Evolutionary conservation across 441 rosid genomes (phyloP), one percentile per base, ranked within the genome.

Genomic region (Bruguiera hainesii): DNA sequence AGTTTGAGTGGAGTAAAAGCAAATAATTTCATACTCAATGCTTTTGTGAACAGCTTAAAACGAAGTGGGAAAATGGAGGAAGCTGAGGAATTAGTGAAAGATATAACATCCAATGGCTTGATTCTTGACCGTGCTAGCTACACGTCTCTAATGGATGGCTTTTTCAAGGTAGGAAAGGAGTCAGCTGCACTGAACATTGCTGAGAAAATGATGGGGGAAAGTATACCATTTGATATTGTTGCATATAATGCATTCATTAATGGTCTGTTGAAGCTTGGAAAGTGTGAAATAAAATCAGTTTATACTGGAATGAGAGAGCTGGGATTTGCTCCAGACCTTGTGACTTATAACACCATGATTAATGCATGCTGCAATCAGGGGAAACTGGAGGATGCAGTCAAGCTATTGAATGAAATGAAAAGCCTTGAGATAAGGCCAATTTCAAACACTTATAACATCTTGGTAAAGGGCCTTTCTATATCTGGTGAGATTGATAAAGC

Each of bases 101-200:
- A 80, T 71, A 79, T 80, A 80, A 79, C 69, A 67, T 82, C 90
- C 35, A 79, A 65, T 62, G 96, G 95, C 58, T 57, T 90, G 78
- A 73, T 65, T 35, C 85, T 83, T 75, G 98, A 92, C 74, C 83
- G 29, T 58, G 84, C 92, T 68, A 95, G 88, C 80, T 95, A 90
- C 83, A 95, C 98, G n/a, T 90, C 98, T 76, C 71, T 89, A 49
- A 92, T 90, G 85, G 99, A 95, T 78, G 91, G 87, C 58, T 84
- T 87, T 77, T 90, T 92, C 75, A 95, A 86, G 83, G 85, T 60
- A 31, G 91, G 95, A 69, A 84, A 80, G 21, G 96, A 86, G 66
- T 81, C 84, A 5, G 84, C 80, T 79, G 99, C 96, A 63, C 75
- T 89, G 15, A 69, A 64, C 64, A 75, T 89, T 70, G 89, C 83